Evolutionary conservation across 352 stramenopile species (phyloP).

Genomic region (Pythium dissotocum): DNA sequence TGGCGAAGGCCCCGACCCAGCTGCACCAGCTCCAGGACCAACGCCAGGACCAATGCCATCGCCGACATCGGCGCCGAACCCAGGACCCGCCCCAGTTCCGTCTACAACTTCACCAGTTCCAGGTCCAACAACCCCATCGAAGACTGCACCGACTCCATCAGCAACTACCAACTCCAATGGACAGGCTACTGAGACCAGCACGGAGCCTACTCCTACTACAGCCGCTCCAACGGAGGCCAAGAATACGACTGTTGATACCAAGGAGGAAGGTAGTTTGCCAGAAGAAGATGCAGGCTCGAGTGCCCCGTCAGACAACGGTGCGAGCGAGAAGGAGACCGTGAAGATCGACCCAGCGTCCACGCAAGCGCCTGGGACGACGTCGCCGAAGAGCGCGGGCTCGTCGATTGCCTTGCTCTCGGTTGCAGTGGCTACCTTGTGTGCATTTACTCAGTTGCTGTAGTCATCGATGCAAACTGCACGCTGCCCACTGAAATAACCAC

Average conservation of each 20-base stretch:
- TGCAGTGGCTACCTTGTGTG: not conserved
- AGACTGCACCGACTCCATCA: not conserved
- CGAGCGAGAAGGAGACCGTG: not conserved
- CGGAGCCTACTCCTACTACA: not conserved
- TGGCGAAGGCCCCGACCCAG: conserved; percentile 38
- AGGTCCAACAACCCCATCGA: not conserved
- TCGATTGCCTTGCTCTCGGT: not conserved
- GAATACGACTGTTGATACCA: not conserved
- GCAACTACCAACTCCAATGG: not conserved
- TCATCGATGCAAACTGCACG: too few relatives aligned
- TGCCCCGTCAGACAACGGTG: not conserved
- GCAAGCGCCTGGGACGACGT: not conserved
- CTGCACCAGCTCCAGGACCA: conserved; percentile 25
- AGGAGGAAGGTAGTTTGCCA: not conserved
- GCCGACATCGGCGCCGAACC: not conserved
- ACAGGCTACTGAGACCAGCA: not conserved
- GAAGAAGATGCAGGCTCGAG: not conserved
- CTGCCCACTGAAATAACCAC: too few relatives aligned
- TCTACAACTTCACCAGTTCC: not conserved
- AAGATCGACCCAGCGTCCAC: conserved; percentile 2
- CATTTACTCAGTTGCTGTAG: too few relatives aligned
- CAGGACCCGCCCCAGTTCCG: not conserved
- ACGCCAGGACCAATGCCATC: not conserved
- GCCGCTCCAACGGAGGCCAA: not conserved
- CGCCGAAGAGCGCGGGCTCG: not conserved